Evolutionary conservation across 192 early-diverging fungal species (phyloP).

Genomic region (Backusella westeae): DNA sequence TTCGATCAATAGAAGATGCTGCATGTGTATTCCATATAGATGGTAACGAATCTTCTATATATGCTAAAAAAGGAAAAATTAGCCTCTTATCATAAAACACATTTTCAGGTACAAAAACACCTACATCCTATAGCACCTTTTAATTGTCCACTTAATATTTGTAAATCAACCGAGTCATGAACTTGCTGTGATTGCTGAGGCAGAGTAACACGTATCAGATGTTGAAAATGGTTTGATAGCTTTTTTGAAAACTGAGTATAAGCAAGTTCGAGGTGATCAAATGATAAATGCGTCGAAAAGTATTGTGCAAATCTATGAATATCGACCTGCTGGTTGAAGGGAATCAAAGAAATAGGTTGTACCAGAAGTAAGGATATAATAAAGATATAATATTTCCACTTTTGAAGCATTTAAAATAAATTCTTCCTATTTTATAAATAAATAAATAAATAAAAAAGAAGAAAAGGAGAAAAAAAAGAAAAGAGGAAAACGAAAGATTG

Average conservation of each 20-base stretch:
- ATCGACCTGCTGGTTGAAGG: not conserved
- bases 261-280: not conserved
- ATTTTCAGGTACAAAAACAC: not conserved
- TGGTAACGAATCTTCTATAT: slow-evolving; percentile 2
- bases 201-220: not conserved
- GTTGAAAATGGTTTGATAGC: not conserved
- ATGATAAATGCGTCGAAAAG: slow-evolving; percentile 11
- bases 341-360: not conserved
- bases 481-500: not conserved
- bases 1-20: not conserved
- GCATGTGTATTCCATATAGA: not conserved
- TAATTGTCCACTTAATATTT: slow-evolving; percentile 1
- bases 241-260: not conserved
- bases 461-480: not conserved
- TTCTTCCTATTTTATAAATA: not conserved
- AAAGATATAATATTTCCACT: not conserved
- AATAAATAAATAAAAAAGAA: not conserved
- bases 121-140: slow-evolving; percentile 9
- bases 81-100: not conserved
- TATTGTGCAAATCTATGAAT: not conserved
- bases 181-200: not conserved
- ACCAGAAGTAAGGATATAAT: not conserved
- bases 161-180: not conserved
- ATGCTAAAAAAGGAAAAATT: slow-evolving; percentile 4
- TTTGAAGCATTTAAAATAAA: not conserved